Conservation (phyloP, 1,139 yeast genomes). For the Casaregolazyma lundiana region DNA sequence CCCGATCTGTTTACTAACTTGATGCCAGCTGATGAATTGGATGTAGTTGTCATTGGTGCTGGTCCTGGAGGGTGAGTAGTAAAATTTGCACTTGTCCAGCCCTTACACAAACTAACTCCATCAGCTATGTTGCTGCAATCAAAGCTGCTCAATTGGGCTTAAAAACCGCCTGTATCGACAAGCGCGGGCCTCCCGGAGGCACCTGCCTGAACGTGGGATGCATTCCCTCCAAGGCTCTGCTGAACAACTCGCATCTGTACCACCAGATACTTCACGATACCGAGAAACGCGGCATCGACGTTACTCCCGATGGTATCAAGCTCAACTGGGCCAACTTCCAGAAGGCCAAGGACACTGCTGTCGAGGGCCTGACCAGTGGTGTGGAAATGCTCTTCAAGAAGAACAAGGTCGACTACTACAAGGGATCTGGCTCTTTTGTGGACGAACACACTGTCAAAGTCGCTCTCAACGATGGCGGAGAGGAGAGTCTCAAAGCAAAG, state of each 20-base stretch:
- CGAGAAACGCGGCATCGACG: conserved; percentile 83
- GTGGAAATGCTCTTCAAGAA: conserved; percentile 92
- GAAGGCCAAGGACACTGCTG: conserved; percentile 90
- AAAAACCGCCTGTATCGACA: conserved; percentile 94
- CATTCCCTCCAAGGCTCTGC: conserved; percentile 93
- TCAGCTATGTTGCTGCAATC: conserved; percentile 77
- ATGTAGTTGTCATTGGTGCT: conserved; percentile 93
- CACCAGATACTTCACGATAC: conserved; percentile 88
- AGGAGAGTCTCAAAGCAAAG: conserved; percentile 69
- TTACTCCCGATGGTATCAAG: conserved; percentile 56
- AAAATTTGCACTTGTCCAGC: background rate
- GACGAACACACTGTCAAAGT: conserved; percentile 76
- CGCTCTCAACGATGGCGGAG: conserved; percentile 82
- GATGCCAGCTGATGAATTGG: conserved; percentile 51
- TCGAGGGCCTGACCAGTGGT: conserved; percentile 85
- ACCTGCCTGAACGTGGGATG: conserved; percentile 98
- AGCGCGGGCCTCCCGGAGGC: conserved; percentile 95
- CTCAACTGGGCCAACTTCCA: conserved; percentile 77
- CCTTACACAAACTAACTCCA: background rate
- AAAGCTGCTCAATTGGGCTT: conserved; percentile 95
- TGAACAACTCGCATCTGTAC: conserved; percentile 90
- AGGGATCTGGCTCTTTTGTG: conserved; percentile 86
- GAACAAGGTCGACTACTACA: conserved; percentile 89
- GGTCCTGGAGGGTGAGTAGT: conserved; percentile 83
- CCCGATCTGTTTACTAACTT: background rate